Evolutionary conservation across 2,329 filamentous ascomycete genomes (phyloP), one percentile per base, ranked within the genome.

Genomic region (Penicillium sp.): DNA sequence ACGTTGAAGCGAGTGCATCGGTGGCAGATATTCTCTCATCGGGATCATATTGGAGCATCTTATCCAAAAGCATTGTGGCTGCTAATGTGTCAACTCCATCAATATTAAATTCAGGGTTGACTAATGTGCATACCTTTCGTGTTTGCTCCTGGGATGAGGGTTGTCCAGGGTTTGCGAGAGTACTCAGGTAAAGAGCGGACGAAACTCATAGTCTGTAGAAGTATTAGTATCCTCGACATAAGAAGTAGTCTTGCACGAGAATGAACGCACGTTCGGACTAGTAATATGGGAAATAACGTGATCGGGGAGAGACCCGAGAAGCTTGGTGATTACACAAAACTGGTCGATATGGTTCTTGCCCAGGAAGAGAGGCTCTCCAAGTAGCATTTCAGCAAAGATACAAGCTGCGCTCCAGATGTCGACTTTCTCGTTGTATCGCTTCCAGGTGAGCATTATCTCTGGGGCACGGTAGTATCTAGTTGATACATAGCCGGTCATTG

Each of bases 361-460:
- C 0, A 93, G 93, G 82, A 99, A 99, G 26, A 99, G 80, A 29
- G 95, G 95, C 80, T 96, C 96, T 71, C 95, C 93, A 78, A 96
- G 91, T 52, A 99, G 84, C 93, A 99, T 98, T 80, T 99, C 95
- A 27, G 95, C 95, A 68, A 99, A 98, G 73, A 99, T 98, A 78
- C 95, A 99, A 56, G 93, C 95, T 9, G 92, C 93, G 74, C 93
- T 98, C 95, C 95, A 99, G 72, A 99, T 96, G 75, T 99, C 95
- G 57, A 99, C 95, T 79, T 98, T 95, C 48, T 98, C 88, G 67
- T 98, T 93, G 78, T 99, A 99, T 80, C 98, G 97, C 81, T 98
- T 93, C 95, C 95, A 99, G 63, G 95, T 98, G 73, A 99, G 91
- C 95, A 99, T 99, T 74, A 99, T 98, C 78, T 99, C 95, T 10